Evolutionary conservation across 2,329 filamentous ascomycete species (phyloP), one percentile per base, ranked within the genome.

Genomic region (Epicoccum nigrum): DNA sequence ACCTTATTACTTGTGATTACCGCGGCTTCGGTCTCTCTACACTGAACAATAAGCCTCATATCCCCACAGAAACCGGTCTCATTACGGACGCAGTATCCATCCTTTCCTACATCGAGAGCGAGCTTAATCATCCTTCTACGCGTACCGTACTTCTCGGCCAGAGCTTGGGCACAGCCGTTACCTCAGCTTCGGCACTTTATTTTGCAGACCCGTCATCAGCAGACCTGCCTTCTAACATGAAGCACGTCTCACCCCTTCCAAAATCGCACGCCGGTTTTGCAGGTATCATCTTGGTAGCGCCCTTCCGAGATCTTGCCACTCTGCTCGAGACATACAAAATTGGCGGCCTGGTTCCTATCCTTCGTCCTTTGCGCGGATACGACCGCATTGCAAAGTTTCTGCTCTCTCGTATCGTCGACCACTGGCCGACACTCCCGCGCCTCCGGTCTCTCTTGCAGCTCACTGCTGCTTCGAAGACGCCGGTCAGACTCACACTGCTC

Each of bases 1-100:
- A 97, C 68, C 83, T 96, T 35, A 79, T 97, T n/a, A 84, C 90
- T 31, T 86, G 96, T 63, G 92, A 96, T 77, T 97, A 97, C 74
- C 88, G 92, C 15, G 92, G 92, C 6, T 97, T 90, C 62, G 92
- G 92, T 1, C 81, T 84, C 31, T 94, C 89, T 7, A 90, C 86
- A 0, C 91, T 93, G n/a, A 76, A 74, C 4, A 70, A 71, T 39
- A 11, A 58, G 3, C 68, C 68, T 2, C 56, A 69, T 43, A 55
- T 70, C 28, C 93, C 93, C 0, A 87, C 86, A 0, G 93, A 97
- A 75, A 76, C 82, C 28, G 93, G 93, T 0, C 76, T 97, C 7
- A 89, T 96, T 47, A 84, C 83, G 4, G 93, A 97, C 68, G 90
- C 87, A 13, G 79, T 88, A 3, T 80, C 90, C 0, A 76, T 90